Evolutionary conservation across 2,329 filamentous ascomycete genomes (phyloP).

Genomic region (Sphaerulina vaccinii): DNA sequence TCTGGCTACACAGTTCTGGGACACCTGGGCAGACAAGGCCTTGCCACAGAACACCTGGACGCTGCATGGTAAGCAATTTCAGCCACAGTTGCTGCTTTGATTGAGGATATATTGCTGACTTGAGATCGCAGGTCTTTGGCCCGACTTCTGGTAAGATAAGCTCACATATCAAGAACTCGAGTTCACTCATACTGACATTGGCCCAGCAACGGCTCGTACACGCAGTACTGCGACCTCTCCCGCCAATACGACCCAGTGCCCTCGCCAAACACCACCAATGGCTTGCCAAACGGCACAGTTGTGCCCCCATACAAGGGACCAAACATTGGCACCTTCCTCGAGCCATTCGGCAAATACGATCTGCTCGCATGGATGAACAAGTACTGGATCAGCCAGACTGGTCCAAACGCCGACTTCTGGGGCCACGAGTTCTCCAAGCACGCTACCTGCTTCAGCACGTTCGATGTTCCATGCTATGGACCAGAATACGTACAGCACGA

Average conservation of each 20-base stretch:
- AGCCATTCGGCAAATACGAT: constrained; percentile 58
- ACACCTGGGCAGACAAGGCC: constrained; percentile 61
- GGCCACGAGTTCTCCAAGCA: constrained; percentile 39
- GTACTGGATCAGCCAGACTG: constrained; percentile 61
- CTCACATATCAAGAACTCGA: too few relatives aligned
- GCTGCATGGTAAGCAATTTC: constrained; percentile 47
- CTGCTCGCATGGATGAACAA: constrained; percentile 66
- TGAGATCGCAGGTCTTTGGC: constrained; percentile 2
- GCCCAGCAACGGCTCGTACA: constrained; percentile 54
- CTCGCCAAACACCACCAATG: constrained; percentile 63
- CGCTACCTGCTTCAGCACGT: constrained; percentile 63
- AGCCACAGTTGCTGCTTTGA: too few relatives aligned
- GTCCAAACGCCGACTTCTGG: constrained; percentile 62
- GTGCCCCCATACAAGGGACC: constrained; percentile 60
- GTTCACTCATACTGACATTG: constrained; percentile 1
- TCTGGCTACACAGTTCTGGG: constrained; percentile 64
- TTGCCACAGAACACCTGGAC: constrained; percentile 59
- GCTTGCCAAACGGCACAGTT: constrained; percentile 49
- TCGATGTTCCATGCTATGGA: constrained; percentile 65
- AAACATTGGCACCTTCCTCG: constrained; percentile 59
- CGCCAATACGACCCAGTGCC: constrained; percentile 62
- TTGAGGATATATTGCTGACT: not conserved
- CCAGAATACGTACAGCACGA: constrained; percentile 56
- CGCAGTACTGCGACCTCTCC: constrained; percentile 65
- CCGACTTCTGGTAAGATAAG: constrained; percentile 7